phyloP scores from a whole-genome alignment of 257 asterid species.

The Rauvolfia tetraphylla region DNA sequence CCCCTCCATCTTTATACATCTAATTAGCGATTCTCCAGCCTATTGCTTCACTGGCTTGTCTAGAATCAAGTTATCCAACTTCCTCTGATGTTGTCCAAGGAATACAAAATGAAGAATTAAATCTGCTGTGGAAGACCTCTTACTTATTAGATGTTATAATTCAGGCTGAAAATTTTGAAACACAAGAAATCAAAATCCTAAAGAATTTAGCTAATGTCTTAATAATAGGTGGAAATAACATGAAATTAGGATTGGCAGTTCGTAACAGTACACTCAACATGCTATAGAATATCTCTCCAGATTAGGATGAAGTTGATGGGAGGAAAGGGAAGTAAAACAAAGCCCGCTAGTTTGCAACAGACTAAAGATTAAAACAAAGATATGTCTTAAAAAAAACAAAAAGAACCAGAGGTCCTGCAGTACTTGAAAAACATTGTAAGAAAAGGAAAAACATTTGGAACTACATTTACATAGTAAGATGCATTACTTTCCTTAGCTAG shows the following conservation, averaged over 20 bases:
- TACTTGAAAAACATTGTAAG: too few relatives aligned
- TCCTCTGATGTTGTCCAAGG: not conserved
- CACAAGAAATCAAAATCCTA: not conserved
- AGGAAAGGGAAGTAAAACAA: too few relatives aligned
- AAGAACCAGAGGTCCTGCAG: not conserved
- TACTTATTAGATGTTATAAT: not conserved
- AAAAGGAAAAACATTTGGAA: not conserved
- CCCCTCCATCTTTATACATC: not conserved
- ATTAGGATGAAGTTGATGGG: too few relatives aligned
- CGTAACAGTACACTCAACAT: not conserved
- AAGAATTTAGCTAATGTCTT: not conserved
- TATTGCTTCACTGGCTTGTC: not conserved
- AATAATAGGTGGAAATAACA: not conserved
- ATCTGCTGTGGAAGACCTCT: not conserved
- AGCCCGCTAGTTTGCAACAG: not conserved
- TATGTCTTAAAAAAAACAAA: too few relatives aligned
- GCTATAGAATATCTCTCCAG: not conserved
- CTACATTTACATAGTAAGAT: too few relatives aligned
- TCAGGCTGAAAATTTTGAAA: not conserved
- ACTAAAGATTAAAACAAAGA: too few relatives aligned
- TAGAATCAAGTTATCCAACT: not conserved
- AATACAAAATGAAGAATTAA: not conserved
- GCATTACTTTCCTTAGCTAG: not conserved
- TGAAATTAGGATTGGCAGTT: too few relatives aligned
- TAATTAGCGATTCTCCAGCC: not conserved